Conservation (phyloP, 176 grass and related monocot genomes). For the Puya raimondii region DNA sequence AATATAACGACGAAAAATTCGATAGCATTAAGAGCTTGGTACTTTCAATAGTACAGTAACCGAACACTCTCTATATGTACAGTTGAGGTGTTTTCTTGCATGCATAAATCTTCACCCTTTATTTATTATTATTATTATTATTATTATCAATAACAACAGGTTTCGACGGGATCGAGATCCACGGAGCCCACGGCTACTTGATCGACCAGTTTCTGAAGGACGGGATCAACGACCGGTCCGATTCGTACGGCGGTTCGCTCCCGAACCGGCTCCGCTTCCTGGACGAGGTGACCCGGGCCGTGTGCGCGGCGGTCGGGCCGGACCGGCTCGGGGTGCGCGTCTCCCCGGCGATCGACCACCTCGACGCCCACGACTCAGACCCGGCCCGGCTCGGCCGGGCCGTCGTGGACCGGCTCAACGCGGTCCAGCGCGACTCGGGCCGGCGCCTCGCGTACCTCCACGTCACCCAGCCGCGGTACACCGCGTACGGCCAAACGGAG, state of each 20-base stretch:
- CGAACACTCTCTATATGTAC: too few species aligned
- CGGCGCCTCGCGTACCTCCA: conserved; percentile 69
- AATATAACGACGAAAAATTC: too few species aligned
- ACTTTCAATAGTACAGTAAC: too few species aligned
- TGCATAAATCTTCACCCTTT: too few species aligned
- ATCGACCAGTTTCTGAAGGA: conserved; percentile 96
- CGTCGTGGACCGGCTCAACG: conserved; percentile 48
- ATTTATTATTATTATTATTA: too few species aligned
- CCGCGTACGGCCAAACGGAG: conserved; percentile 84
- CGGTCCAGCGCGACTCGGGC: conserved; percentile 47
- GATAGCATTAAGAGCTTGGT: too few species aligned
- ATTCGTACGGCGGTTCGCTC: conserved; percentile 74
- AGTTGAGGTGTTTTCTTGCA: too few species aligned
- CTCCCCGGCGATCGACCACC: conserved; percentile 88
- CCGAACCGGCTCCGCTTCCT: conserved; percentile 69
- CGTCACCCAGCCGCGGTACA: conserved; percentile 82
- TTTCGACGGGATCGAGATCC: conserved; percentile 94
- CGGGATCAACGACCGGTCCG: conserved; percentile 76
- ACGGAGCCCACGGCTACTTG: conserved; percentile 82
- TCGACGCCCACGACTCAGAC: conserved; percentile 77
- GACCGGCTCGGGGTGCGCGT: conserved; percentile 59
- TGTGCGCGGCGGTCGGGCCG: conserved; percentile 48
- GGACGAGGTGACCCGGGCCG: conserved; percentile 49
- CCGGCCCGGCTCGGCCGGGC: conserved; percentile 59
- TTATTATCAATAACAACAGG: conserved; percentile 16